Evolutionary conservation across 345 rosid genomes (phyloP), one percentile per base, ranked within the genome.

Genomic region (Balakata baccata): DNA sequence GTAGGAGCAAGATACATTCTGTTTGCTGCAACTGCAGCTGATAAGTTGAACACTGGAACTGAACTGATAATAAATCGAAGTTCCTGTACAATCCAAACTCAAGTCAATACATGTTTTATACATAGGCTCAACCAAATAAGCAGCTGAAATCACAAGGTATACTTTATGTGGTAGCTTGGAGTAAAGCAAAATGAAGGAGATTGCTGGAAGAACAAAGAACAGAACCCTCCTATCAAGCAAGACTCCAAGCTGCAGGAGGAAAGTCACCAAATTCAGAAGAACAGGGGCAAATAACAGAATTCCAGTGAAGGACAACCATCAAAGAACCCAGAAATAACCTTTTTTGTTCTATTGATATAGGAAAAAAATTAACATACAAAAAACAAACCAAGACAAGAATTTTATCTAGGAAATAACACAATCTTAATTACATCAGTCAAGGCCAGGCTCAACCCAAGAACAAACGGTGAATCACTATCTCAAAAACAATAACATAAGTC

Each of bases 131-230:
- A 43, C 64, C 60, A 80, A 66, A 50, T 60, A 67, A 75, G 77
- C 60, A 60, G 65, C 62, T 63, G 65, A 75, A 81, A 66, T 58
- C 45, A 20, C 64, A 62, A 43, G 66, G 41, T 70, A 71, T 80
- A 95, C 99, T 93, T 95, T 95, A 87, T 92, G 99, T 6, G 96
- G 96, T 81, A 95, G 98, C 87, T 91, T 95, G 34, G 98, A 95
- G 86, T 95, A 95, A 73, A 95, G 92, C 62, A 89, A 37, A 73
- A 92, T 79, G 75, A 92, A 92, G 64, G 87, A 87, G 60, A 87
- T 73, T 73, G 89, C 86, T 0, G 99, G 98, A 71, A 95, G 79
- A 75, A 86, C 71, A 77, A 84, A 81, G 52, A 84, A 52, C 23
- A 81, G 79, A 80, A 91, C 81, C 84, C 99, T 89, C 84, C 94